Evolutionary conservation across 129 eudicot species (phyloP), one percentile per base, ranked within the genome.

Genomic region (Ambrosia artemisiifolia): DNA sequence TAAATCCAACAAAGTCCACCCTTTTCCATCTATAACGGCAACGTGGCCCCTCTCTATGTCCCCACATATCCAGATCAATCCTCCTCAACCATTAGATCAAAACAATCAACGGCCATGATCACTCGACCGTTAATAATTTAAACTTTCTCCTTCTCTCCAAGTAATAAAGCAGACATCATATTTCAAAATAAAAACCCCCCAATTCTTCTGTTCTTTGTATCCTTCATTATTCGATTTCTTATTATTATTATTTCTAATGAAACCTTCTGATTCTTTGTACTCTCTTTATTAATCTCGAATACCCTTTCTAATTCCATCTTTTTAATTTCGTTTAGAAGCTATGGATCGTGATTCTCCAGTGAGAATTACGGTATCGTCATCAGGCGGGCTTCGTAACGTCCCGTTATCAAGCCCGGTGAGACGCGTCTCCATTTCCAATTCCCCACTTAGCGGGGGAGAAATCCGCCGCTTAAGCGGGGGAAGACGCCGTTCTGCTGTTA

Each of bases 281-380:
- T 10, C 11, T 53, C 57, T 72, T 65, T 13, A 47, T 17, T 50
- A 50, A 65, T 36, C 13, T 54, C 32, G 16, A 78, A 43, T 20
- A 10, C 67, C 62, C 73, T 11, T 20, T 53, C 7, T 14, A 14
- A 6, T n/a, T 36, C 1, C 47, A 35, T 11, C 5, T 2, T 10
- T 5, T 61, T 34, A 1, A 48, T 49, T 14, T 54, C 12, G 1
- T 7, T n/a, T 50, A 14, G 19, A 33, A 35, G 65, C 63, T 53
- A 82, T 54, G 79, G 83, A 80, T 63, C 80, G 51, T 14, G 79
- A 85, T 67, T 83, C 90, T 18, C 98, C 98, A 75, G 96, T 87
- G 87, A 93, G 87, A 3, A 90, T 93, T 56, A 87, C 96, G 2
- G 95, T 93, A n/a, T 82, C 92, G 20, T 81, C 98, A 17, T 76